Base-by-base conservation (phyloP, 1,284 basidiomycete species). In the Austroboletus niveus region DNA sequence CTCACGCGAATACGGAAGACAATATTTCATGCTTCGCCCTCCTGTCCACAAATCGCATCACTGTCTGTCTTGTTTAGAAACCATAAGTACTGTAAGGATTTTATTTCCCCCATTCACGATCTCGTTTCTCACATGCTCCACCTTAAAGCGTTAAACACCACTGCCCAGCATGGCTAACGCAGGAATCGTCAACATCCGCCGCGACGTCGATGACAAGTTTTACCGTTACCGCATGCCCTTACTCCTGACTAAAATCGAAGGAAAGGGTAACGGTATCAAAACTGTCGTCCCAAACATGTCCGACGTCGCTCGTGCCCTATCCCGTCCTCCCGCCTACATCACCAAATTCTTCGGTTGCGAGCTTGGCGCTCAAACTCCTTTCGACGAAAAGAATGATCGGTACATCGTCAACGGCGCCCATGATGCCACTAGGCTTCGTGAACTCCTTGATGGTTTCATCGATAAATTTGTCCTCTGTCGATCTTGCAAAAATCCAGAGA, bases 321-420 rank as follows among this genome's bases (percentile, higher is more conserved):
- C 89, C 69, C 89, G 97, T 58, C 96, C 97, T 57, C 91, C 97
- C 31, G 85, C 93, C 48, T 96, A 98, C 71, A 91, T 96, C 49
- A 98, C 95, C 73, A 99, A 99, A 76, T 99, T 95, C 80, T 99
- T 99, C 64, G 97, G 97, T 40, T 96, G 90, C 70, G 97, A 99
- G 73, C 88, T 99, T 54, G 97, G 97, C 58, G 97, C 97, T 30
- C 96, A 99, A 74, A 97, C 95, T 42, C 88, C 94, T 27, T 89
- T 94, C 69, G 94, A 98, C 71, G 93, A 96, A 70, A 95, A 94
- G 74, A 92, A 89, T 66, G 97, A 99, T 64, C 85, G 95, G 41
- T 99, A 97, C 80, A 98, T 99, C 61, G 95, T 99, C 72, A 99
- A 99, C 63, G 97, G 97, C 50, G 93, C 93, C 17, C 97, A 99